Percentiles rank a stretch among this genome's conserved stretches.
phyloP scores from a whole-genome alignment of 2,329 filamentous ascomycete genomes.

The Alternaria hordeiaustralica region DNA sequence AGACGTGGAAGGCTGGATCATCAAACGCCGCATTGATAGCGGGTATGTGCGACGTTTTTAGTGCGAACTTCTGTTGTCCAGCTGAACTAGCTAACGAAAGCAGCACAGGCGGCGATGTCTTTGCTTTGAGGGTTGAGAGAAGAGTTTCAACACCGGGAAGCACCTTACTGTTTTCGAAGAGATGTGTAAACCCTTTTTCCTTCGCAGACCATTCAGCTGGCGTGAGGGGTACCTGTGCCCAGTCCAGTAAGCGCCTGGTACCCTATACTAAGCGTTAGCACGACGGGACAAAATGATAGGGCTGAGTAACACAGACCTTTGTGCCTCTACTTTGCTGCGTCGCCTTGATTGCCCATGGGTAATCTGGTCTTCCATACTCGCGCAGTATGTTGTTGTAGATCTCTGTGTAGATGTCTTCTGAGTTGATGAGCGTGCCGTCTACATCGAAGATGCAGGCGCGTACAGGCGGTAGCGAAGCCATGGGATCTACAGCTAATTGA shows the following conservation, averaged over 20 bases:
- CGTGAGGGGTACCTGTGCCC: conserved; percentile 26
- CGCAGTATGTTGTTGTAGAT: conserved; percentile 32
- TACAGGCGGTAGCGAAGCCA: conserved; percentile 21
- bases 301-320: conserved; percentile 3
- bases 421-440: conserved; percentile 45
- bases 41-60: conserved; percentile 4
- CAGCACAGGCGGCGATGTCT: neutral
- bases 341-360: conserved; percentile 31
- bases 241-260: conserved; percentile 25
- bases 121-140: neutral
- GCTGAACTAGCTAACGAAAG: conserved; percentile 9
- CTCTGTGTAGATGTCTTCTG: conserved; percentile 37
- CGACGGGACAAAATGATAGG: neutral
- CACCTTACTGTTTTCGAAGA: conserved; percentile 16
- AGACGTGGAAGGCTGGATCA: conserved; percentile 1
- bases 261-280: conserved; percentile 12
- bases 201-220: conserved; percentile 21
- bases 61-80: neutral
- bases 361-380: conserved; percentile 24
- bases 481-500: neutral
- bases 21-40: neutral
- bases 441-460: conserved; percentile 48
- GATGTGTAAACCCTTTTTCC: conserved; percentile 12
- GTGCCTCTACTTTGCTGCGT: conserved; percentile 29
- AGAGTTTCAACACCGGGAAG: conserved; percentile 1